phyloP scores from a whole-genome alignment of 306 rosid genomes.

The Trifolium pratense region DNA sequence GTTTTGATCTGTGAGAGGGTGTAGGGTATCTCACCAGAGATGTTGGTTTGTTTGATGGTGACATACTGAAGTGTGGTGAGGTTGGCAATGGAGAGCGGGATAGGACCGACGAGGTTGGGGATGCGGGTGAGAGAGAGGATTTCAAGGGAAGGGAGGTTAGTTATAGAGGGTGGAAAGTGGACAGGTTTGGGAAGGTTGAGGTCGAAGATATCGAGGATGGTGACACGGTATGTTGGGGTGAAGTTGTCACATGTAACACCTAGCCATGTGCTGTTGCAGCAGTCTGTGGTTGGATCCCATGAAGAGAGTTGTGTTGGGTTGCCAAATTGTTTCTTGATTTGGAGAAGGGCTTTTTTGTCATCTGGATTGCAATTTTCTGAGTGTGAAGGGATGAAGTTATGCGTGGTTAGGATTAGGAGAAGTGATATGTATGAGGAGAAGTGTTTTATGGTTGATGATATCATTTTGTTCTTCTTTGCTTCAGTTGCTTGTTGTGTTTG shows the following conservation, averaged over 20 bases:
- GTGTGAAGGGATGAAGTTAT: not conserved
- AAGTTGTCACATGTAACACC: constrained; percentile 40
- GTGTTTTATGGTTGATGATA: not conserved
- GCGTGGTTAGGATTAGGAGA: not conserved
- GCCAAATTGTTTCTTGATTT: constrained; percentile 30
- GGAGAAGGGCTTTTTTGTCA: constrained; percentile 37
- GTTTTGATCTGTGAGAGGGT: constrained; percentile 35
- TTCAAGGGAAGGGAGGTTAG: constrained; percentile 12
- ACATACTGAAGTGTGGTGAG: constrained; percentile 29
- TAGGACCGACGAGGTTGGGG: constrained; percentile 33
- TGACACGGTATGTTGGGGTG: constrained; percentile 41
- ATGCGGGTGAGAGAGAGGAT: not conserved
- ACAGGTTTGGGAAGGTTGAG: constrained; percentile 13
- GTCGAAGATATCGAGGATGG: not conserved
- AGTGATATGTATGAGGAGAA: too few relatives aligned
- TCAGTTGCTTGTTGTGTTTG: not conserved
- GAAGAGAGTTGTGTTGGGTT: constrained; percentile 42
- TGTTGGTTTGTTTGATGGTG: constrained; percentile 18
- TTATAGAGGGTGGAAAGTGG: constrained; percentile 21
- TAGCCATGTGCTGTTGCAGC: constrained; percentile 30
- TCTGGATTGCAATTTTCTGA: constrained; percentile 38
- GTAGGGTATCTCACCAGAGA: constrained; percentile 36
- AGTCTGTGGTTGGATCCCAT: constrained; percentile 34
- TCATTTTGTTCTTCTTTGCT: not conserved
- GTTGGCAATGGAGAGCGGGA: not conserved